phyloP scores from a whole-genome alignment of 768 basidiomycete species.

The Boletus subcaerulescens region DNA sequence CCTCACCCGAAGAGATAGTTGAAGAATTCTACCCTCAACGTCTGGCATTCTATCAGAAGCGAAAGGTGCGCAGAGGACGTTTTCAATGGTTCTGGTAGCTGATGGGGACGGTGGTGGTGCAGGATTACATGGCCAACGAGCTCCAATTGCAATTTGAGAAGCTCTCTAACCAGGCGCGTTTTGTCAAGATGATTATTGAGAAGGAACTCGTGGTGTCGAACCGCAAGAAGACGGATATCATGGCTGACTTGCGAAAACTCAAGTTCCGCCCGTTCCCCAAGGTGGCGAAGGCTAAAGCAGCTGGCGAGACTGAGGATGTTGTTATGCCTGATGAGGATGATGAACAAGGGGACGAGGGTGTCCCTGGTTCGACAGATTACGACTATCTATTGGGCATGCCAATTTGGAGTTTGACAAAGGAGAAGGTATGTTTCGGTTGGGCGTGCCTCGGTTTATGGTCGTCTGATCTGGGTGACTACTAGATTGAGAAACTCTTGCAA shows the following conservation, averaged over 20 bases:
- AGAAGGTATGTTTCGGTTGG: constrained; percentile 56
- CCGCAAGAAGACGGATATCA: constrained; percentile 85
- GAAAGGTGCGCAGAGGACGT: constrained; percentile 61
- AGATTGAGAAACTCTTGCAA: constrained; percentile 82
- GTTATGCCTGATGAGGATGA: constrained; percentile 50
- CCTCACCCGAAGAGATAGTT: constrained; percentile 84
- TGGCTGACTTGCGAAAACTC: constrained; percentile 74
- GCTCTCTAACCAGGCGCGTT: constrained; percentile 91
- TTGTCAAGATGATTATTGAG: constrained; percentile 93
- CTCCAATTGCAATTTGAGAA: constrained; percentile 79
- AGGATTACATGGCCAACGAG: constrained; percentile 86
- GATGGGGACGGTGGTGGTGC: background rate
- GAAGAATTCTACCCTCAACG: constrained; percentile 91
- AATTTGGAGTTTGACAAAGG: constrained; percentile 91
- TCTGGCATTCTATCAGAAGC: constrained; percentile 89
- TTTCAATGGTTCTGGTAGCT: background rate
- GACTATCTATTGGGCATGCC: constrained; percentile 96
- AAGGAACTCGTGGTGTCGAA: constrained; percentile 79
- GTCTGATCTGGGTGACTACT: constrained; percentile 6
- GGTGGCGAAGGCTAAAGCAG: constrained; percentile 59
- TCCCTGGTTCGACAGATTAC: constrained; percentile 59
- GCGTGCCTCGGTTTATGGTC: background rate
- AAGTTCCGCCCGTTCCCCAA: constrained; percentile 95
- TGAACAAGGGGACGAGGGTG: constrained; percentile 38
- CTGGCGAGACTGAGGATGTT: constrained; percentile 61